These are phyloP conservation scores for Corylus avellana DNA, from an alignment of 306 rosid species.

Conservation along the genomic window DNA sequence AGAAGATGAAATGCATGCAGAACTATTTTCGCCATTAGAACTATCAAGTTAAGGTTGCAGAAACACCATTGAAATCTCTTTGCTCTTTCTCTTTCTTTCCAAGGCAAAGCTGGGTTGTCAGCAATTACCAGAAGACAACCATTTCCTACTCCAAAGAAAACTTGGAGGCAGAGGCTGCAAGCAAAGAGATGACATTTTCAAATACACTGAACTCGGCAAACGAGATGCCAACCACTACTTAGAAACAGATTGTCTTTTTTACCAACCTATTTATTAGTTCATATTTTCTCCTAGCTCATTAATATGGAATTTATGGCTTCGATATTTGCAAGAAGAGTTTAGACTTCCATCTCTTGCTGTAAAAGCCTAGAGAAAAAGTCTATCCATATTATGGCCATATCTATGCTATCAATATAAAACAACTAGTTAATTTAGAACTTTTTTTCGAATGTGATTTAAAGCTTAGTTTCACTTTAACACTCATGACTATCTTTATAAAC, in stretches of 20 bases:
- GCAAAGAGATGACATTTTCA: neutral
- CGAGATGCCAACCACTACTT: neutral
- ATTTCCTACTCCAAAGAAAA: neutral
- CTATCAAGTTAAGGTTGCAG: neutral
- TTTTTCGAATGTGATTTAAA: no score
- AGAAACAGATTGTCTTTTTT: neutral
- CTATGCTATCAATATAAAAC: no score
- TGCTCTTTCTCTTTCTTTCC: slow-evolving; percentile 1
- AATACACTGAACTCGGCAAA: neutral
- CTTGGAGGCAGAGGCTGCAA: neutral
- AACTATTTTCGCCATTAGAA: slow-evolving; percentile 44
- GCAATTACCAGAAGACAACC: neutral
- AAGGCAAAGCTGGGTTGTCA: neutral
- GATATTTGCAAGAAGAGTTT: neutral
- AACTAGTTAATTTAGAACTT: no score
- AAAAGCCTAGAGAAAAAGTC: no score
- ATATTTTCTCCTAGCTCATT: neutral
- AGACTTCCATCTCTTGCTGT: neutral
- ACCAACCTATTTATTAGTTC: neutral
- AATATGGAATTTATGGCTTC: neutral
- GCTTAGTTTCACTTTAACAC: no score
- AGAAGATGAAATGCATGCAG: slow-evolving; percentile 34
- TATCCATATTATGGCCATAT: no score
- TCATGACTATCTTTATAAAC: no score
- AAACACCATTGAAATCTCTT: slow-evolving; percentile 9